Conservation (phyloP, 768 basidiomycete species). For the Strobilomyces dryophilus region DNA sequence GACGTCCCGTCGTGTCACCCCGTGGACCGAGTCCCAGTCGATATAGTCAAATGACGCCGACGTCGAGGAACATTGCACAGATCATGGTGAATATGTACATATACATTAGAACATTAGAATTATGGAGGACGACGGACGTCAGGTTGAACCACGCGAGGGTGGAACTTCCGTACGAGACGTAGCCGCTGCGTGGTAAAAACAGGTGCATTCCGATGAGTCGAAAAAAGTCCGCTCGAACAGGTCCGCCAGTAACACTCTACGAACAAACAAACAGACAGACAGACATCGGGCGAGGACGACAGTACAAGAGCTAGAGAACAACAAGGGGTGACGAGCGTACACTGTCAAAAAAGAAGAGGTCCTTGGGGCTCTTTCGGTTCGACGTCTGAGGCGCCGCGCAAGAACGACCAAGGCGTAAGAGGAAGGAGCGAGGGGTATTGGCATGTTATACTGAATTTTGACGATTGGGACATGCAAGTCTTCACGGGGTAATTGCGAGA, state of each 20-base stretch:
- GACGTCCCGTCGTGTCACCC: too few relatives aligned
- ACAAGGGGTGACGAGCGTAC: not conserved
- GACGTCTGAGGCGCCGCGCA: not conserved
- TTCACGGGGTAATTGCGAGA: not conserved
- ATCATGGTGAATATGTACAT: too few relatives aligned
- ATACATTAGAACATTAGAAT: too few relatives aligned
- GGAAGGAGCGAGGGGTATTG: constrained; percentile 11
- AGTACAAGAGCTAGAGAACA: not conserved
- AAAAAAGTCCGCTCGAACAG: not conserved
- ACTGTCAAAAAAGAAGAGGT: not conserved
- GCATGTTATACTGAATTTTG: constrained; percentile 6
- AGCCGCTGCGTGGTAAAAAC: too few relatives aligned
- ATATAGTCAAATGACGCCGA: too few relatives aligned
- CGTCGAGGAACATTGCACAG: too few relatives aligned
- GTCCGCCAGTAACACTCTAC: constrained; percentile 9
- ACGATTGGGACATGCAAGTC: not conserved
- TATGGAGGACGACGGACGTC: too few relatives aligned
- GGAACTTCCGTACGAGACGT: too few relatives aligned
- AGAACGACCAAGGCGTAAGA: not conserved
- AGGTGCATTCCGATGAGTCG: too few relatives aligned
- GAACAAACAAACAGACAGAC: not conserved
- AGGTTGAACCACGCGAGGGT: too few relatives aligned
- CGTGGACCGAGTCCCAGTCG: too few relatives aligned
- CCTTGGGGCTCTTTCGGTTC: not conserved
- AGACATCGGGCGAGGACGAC: not conserved